Evolutionary conservation across 139 green algal species (phyloP).

Genomic region (Picochlorum sp.): DNA sequence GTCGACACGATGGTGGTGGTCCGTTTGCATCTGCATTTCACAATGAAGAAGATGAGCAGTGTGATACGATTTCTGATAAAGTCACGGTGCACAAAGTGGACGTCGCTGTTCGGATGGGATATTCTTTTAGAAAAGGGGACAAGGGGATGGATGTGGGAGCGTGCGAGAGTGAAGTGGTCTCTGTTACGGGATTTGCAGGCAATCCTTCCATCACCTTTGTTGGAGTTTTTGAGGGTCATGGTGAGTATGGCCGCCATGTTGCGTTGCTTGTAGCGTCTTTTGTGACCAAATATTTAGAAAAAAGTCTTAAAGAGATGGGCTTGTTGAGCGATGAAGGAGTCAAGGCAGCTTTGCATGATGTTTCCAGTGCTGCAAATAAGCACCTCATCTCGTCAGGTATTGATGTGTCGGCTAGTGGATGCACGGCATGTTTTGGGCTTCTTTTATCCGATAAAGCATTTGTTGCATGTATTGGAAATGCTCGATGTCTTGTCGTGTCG

Average conservation of each 20-base stretch:
- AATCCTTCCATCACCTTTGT: slow-evolving; percentile 17
- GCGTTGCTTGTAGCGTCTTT: not conserved
- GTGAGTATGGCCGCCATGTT: slow-evolving; percentile 21
- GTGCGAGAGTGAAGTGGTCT: slow-evolving; percentile 28
- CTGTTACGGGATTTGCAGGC: slow-evolving; percentile 17
- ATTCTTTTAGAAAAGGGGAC: not conserved
- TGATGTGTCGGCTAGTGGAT: slow-evolving; percentile 23
- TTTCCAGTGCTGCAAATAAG: not conserved
- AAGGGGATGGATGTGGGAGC: slow-evolving; percentile 13
- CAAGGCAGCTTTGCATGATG: slow-evolving; percentile 12
- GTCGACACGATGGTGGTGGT: no score
- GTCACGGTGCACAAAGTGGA: no score
- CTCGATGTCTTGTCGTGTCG: slow-evolving; percentile 22
- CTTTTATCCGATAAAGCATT: slow-evolving; percentile 9
- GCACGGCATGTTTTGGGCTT: slow-evolving; percentile 33
- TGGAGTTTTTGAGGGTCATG: slow-evolving; percentile 47
- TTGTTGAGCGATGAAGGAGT: slow-evolving; percentile 11
- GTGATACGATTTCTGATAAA: no score
- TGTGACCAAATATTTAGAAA: slow-evolving; percentile 20
- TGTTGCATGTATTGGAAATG: slow-evolving; percentile 28
- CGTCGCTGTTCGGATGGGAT: not conserved
- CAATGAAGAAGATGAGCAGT: no score
- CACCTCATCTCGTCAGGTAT: not conserved
- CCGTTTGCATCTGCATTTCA: no score
- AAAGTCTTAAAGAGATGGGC: slow-evolving; percentile 15